phyloP scores from a whole-genome alignment of 768 basidiomycete species.

The Boletus tomentosulus region DNA sequence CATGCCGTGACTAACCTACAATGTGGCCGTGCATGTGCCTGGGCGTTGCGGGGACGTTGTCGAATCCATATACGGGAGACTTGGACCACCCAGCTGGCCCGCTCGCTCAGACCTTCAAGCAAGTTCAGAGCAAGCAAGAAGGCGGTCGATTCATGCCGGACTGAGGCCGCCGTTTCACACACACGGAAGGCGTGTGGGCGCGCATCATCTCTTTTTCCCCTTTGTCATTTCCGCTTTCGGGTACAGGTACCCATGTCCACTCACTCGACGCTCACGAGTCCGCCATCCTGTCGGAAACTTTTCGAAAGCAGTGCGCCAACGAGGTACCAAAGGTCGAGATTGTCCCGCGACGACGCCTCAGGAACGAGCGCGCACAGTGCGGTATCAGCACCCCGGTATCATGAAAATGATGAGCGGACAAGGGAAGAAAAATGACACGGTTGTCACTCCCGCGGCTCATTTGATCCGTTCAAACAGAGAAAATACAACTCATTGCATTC shows the following conservation, averaged over 20 bases:
- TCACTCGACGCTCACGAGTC: neutral
- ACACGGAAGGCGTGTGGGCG: neutral
- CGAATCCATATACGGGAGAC: neutral
- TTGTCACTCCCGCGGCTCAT: neutral
- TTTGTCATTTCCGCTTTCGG: neutral
- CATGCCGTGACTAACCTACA: neutral
- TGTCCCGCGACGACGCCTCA: neutral
- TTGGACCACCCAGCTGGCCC: too few relatives aligned
- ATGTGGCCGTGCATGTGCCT: neutral
- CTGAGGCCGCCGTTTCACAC: neutral
- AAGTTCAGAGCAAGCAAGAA: neutral
- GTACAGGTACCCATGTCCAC: neutral
- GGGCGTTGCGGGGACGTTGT: neutral
- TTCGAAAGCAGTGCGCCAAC: neutral
- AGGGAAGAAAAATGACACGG: neutral
- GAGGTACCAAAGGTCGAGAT: neutral
- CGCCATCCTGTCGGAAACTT: constrained; percentile 1
- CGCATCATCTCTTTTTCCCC: neutral
- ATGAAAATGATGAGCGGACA: neutral
- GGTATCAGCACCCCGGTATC: neutral
- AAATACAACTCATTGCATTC: neutral
- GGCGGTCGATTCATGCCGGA: neutral
- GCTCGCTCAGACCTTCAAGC: too few relatives aligned
- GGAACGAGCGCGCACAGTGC: neutral
- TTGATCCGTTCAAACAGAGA: neutral